These are phyloP conservation scores for Saccharomycopsis vini DNA, from an alignment of 805 yeast genomes.

Conservation along the genomic window DNA sequence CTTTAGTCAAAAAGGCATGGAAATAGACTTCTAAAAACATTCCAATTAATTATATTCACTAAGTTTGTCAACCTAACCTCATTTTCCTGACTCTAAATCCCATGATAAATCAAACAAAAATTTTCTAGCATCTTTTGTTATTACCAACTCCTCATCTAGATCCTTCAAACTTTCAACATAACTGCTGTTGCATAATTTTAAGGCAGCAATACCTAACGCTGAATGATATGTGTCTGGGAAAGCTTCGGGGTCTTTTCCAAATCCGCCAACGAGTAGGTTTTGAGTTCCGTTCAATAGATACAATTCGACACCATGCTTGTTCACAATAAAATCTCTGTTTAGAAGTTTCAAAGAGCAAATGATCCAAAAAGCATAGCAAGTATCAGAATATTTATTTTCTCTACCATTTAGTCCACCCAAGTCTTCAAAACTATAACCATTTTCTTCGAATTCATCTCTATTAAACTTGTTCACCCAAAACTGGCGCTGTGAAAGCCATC, in stretches of 20 bases:
- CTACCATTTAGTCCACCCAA: conserved; percentile 83
- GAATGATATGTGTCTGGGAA: conserved; percentile 68
- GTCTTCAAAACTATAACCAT: conserved; percentile 30
- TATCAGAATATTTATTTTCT: conserved; percentile 73
- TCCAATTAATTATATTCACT: no score
- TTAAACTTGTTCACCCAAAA: conserved; percentile 31
- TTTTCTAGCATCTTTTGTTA: conserved; percentile 19
- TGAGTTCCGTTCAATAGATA: conserved; percentile 53
- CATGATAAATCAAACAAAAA: conserved; percentile 5
- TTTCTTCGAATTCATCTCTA: conserved; percentile 23
- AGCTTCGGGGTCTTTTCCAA: conserved; percentile 51
- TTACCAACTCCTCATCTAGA: conserved; percentile 23
- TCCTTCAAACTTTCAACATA: conserved; percentile 16
- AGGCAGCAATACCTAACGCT: conserved; percentile 49
- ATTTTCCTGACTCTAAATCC: no score
- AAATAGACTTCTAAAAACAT: no score
- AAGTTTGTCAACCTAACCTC: no score
- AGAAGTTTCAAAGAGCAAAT: conserved; percentile 48
- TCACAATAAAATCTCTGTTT: conserved; percentile 26
- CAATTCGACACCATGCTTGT: conserved; percentile 27
- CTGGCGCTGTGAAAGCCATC: conserved; percentile 63
- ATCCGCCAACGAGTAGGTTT: conserved; percentile 63
- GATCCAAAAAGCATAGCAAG: conserved; percentile 86
- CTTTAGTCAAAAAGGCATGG: no score
- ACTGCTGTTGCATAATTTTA: conserved; percentile 31